These are phyloP conservation scores for Canna indica DNA, from an alignment of 176 grass and related monocot genomes.

Conservation along the genomic window DNA sequence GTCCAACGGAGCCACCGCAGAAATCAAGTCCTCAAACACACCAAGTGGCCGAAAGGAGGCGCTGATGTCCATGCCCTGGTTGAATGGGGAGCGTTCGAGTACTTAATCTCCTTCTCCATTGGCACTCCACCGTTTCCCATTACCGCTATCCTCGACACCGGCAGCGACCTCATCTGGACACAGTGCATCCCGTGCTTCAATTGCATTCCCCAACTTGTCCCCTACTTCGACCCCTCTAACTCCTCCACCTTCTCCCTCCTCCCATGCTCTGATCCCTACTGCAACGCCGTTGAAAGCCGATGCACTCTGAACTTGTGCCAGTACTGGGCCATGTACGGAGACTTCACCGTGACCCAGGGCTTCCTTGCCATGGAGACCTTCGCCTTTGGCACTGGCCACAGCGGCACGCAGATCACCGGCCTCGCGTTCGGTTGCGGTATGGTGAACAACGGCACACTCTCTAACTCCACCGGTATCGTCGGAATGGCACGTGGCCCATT, in stretches of 20 bases:
- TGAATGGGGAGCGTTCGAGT: not conserved
- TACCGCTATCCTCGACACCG: conserved; percentile 7
- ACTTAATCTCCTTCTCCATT: not conserved
- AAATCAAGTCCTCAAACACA: not conserved
- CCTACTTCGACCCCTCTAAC: not conserved
- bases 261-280: not conserved
- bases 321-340: not conserved
- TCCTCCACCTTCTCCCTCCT: not conserved
- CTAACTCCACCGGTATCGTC: not conserved
- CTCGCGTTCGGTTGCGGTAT: not conserved
- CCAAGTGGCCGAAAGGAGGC: not conserved
- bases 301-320: not conserved
- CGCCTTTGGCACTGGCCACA: not conserved
- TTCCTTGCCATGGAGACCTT: conserved; percentile 1
- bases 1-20: not conserved
- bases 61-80: not conserved
- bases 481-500: not conserved
- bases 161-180: conserved; percentile 10
- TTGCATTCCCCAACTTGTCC: not conserved
- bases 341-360: not conserved
- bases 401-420: not conserved
- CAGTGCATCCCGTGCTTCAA: not conserved
- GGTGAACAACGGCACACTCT: not conserved
- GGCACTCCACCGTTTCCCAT: not conserved
- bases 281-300: too few relatives aligned